These are phyloP conservation scores for Coniosporium apollinis DNA, from an alignment of 495 filamentous ascomycete genomes.

Conservation along the genomic window DNA sequence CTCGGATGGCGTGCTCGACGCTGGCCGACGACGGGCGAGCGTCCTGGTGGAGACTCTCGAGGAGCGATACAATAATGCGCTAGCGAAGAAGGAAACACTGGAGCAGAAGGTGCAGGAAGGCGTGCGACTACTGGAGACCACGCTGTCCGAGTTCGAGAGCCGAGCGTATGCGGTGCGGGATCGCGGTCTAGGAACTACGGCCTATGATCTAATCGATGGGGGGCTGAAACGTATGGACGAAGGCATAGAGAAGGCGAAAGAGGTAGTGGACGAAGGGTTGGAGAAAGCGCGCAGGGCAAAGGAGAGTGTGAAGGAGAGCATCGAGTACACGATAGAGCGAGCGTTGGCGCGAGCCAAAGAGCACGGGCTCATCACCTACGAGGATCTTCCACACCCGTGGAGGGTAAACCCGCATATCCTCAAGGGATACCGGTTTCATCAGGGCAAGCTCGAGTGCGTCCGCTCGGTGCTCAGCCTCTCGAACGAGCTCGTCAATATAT, in stretches of 20 bases:
- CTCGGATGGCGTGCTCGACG: conserved; percentile 81
- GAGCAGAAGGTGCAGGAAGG: conserved; percentile 82
- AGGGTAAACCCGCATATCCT: conserved; percentile 86
- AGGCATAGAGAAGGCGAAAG: conserved; percentile 53
- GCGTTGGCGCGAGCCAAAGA: conserved; percentile 67
- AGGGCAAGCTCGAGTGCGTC: conserved; percentile 73
- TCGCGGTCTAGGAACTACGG: conserved; percentile 19
- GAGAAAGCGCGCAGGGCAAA: conserved; percentile 62
- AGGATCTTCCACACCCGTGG: conserved; percentile 85
- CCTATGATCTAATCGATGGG: conserved; percentile 46
- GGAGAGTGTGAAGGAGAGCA: conserved; percentile 37
- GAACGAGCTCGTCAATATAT: conserved; percentile 96
- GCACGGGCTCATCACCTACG: conserved; percentile 68
- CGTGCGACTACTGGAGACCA: conserved; percentile 68
- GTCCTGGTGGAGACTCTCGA: conserved; percentile 93
- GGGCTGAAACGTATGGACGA: conserved; percentile 59
- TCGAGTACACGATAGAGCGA: conserved; percentile 64
- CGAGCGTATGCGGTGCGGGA: conserved; percentile 60
- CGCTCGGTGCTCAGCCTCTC: conserved; percentile 65
- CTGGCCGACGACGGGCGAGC: conserved; percentile 65
- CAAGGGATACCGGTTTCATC: conserved; percentile 80
- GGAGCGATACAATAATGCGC: conserved; percentile 69
- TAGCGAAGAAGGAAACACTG: conserved; percentile 70
- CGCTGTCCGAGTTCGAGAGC: conserved; percentile 67
- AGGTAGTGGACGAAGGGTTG: conserved; percentile 73